A percentile compares a stretch with the other conserved stretches of the same genome.
These are phyloP conservation scores for Ophiostoma piceae DNA, from an alignment of 2,329 filamentous ascomycete genomes.

Conservation along the genomic window DNA sequence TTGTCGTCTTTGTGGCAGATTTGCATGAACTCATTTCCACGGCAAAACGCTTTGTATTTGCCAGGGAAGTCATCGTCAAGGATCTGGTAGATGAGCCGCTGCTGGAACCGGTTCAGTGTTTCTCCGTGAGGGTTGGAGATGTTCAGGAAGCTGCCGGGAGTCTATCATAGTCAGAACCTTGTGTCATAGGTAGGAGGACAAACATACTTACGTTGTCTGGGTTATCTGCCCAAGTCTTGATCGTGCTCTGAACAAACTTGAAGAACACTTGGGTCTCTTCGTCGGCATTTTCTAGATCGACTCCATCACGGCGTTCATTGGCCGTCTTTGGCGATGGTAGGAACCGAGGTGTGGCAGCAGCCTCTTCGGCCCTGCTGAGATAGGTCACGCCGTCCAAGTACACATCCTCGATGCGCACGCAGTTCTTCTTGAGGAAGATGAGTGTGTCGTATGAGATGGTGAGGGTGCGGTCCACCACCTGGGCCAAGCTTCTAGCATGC, in stretches of 20 bases:
- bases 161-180: background rate
- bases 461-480: conserved; percentile 31
- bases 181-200: background rate
- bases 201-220: conserved; percentile 8
- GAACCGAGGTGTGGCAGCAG: conserved; percentile 17
- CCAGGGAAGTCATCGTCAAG: conserved; percentile 28
- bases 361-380: conserved; percentile 31
- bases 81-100: conserved; percentile 31
- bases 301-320: background rate
- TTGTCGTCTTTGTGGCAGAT: conserved; percentile 23
- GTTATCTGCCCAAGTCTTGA: conserved; percentile 23
- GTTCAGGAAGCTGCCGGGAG: conserved; percentile 18
- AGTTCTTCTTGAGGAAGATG: conserved; percentile 31
- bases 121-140: conserved; percentile 29
- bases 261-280: conserved; percentile 26
- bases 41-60: conserved; percentile 24
- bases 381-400: conserved; percentile 33
- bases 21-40: conserved; percentile 25
- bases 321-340: background rate
- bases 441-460: conserved; percentile 32
- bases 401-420: conserved; percentile 30
- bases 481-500: conserved; percentile 27
- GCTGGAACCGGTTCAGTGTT: conserved; percentile 31
- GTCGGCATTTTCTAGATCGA: conserved; percentile 20
- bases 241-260: background rate